phyloP scores from a whole-genome alignment of 2,329 filamentous ascomycete genomes.

The Lecanicillium sp. region DNA sequence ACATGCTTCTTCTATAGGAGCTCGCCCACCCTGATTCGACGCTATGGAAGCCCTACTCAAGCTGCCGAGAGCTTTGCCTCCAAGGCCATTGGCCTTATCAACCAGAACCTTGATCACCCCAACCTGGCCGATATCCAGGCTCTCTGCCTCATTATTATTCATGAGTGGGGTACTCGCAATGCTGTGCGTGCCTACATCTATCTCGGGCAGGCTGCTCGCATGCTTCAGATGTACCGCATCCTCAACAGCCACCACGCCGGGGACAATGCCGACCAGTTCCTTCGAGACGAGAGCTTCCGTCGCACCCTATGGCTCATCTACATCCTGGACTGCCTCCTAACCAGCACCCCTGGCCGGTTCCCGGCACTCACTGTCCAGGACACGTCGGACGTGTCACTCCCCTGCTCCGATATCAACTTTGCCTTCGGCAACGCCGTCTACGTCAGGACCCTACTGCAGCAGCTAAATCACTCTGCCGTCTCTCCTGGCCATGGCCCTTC shows the following conservation, averaged over 20 bases:
- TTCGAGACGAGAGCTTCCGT: slow-evolving; percentile 53
- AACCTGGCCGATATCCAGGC: slow-evolving; percentile 54
- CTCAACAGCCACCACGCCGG: slow-evolving; percentile 46
- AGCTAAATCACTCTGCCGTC: slow-evolving; percentile 27
- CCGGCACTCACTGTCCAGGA: slow-evolving; percentile 48
- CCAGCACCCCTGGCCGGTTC: slow-evolving; percentile 53
- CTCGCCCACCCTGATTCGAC: slow-evolving; percentile 48
- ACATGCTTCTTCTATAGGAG: slow-evolving; percentile 31
- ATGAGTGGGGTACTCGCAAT: slow-evolving; percentile 56
- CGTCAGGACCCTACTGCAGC: slow-evolving; percentile 45
- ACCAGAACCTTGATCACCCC: slow-evolving; percentile 51
- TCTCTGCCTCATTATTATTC: slow-evolving; percentile 52
- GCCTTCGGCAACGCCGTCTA: slow-evolving; percentile 53
- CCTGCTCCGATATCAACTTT: slow-evolving; percentile 55
- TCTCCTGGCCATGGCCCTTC: slow-evolving; percentile 29
- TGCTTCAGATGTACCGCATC: slow-evolving; percentile 57
- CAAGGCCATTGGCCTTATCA: slow-evolving; percentile 50
- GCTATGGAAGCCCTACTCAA: slow-evolving; percentile 47
- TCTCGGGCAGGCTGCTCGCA: slow-evolving; percentile 54
- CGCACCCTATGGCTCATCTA: slow-evolving; percentile 57
- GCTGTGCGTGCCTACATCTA: slow-evolving; percentile 57
- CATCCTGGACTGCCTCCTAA: slow-evolving; percentile 54
- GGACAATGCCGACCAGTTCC: slow-evolving; percentile 48
- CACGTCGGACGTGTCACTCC: slow-evolving; percentile 47
- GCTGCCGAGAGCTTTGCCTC: slow-evolving; percentile 52